Evolutionary conservation across 1,139 yeast genomes (phyloP).

Genomic region (Scheffersomyces insectosa): DNA sequence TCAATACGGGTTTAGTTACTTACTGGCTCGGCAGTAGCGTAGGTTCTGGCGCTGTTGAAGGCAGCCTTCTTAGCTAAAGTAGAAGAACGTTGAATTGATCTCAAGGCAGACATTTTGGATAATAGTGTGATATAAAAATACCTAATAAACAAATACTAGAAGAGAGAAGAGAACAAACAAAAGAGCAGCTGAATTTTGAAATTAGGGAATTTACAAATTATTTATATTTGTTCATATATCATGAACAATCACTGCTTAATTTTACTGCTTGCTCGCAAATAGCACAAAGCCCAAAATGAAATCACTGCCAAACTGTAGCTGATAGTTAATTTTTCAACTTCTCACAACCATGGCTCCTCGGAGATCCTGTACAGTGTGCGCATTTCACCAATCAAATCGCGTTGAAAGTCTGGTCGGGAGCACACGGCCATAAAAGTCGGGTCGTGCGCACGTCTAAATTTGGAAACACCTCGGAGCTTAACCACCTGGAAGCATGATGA

Average conservation of each 20-base stretch:
- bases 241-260: no score
- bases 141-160: background rate
- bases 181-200: background rate
- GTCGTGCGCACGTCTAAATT: slow-evolving; percentile 2
- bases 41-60: slow-evolving; percentile 37
- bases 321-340: no score
- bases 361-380: no score
- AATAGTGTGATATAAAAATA: slow-evolving; percentile 3
- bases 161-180: background rate
- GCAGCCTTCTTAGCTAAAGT: slow-evolving; percentile 38
- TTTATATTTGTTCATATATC: background rate
- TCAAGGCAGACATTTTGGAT: slow-evolving; percentile 36
- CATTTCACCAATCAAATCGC: slow-evolving; percentile 6
- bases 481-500: background rate
- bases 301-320: no score
- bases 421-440: slow-evolving; percentile 5
- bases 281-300: background rate
- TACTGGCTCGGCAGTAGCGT: slow-evolving; percentile 60
- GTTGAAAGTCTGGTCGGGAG: slow-evolving; percentile 4
- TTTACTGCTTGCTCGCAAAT: background rate
- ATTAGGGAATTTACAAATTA: background rate
- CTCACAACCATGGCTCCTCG: no score
- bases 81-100: slow-evolving; percentile 40
- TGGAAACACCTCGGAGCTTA: slow-evolving; percentile 6
- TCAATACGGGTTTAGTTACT: slow-evolving; percentile 16